Evolutionary conservation across 2,329 filamentous ascomycete species (phyloP), one percentile per base, ranked within the genome.

Genomic region (Diplodia corticola): DNA sequence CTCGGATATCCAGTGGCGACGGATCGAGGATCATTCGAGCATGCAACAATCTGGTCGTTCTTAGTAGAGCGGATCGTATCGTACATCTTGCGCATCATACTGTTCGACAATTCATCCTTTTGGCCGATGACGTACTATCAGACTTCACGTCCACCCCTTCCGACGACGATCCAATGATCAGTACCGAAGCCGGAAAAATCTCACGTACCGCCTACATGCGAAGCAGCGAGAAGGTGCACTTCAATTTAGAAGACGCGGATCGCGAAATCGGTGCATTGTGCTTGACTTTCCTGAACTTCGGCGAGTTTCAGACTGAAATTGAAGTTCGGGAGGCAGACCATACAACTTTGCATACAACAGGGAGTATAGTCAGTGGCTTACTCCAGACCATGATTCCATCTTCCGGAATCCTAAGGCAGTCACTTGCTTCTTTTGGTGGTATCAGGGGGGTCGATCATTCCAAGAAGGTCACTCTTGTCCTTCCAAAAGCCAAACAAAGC

Each of bases 261-360:
- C 70, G 73, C 30, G 54, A 71, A 5, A 64, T 77, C 48, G 77
- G 77, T 3, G 74, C 79, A 35, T 73, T 78, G 51, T 80, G 79
- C 67, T 51, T 80, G 15, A 78, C 77, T 0, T 82, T 81, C 67
- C 74, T 81, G 20, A 68, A 75, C 10, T 79, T 79, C 59, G 76
- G 73, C 44, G 76, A 80, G 49, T 81, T 81, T 46, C 73, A 80
- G 60, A 75, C 71, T 4, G 67, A 71, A 20, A n/a, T 69, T 2
- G 12, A 50, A 28, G 9, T 26, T 1, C 10, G 48, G 20, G 20
- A 10, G 15, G 13, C 48, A n/a, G 20, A 50, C 15, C 5, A 26
- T 3, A 26, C n/a, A 7, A 20, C 9, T 6, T 17, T 50, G 17
- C 48, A 24, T 12, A 1, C 22, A 13, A 24, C 22, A 20, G 40